Percentiles rank a stretch among this genome's conserved stretches.
phyloP scores from a whole-genome alignment of 129 eudicot genomes.

The Centella asiatica region DNA sequence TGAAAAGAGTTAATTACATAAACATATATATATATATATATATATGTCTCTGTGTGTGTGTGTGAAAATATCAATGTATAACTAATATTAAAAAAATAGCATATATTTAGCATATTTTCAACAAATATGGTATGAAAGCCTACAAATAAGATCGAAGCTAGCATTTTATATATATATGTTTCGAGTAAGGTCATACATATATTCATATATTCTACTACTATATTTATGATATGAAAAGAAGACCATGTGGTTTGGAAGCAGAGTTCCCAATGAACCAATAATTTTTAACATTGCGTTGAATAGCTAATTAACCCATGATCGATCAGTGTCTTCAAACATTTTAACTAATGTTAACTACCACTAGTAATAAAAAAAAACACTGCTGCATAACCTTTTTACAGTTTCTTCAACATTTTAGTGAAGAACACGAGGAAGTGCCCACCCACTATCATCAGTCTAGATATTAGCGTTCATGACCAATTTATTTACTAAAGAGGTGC shows the following conservation, averaged over 20 bases:
- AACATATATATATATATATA: not conserved
- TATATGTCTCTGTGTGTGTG: too few relatives aligned
- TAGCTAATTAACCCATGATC: too few relatives aligned
- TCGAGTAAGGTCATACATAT: too few relatives aligned
- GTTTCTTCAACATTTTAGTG: not conserved
- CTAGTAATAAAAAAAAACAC: not conserved
- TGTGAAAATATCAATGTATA: too few relatives aligned
- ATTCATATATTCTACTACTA: too few relatives aligned
- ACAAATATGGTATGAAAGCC: too few relatives aligned
- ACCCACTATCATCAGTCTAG: not conserved
- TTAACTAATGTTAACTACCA: not conserved
- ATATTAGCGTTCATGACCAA: not conserved
- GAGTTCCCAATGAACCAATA: constrained; percentile 7
- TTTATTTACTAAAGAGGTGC: not conserved
- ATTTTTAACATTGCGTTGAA: too few relatives aligned
- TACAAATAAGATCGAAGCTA: too few relatives aligned
- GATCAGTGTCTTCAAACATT: too few relatives aligned
- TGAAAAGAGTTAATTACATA: not conserved
- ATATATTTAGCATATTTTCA: too few relatives aligned
- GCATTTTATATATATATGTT: too few relatives aligned
- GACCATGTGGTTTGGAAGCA: constrained; percentile 1
- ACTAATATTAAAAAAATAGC: too few relatives aligned
- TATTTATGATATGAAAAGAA: not conserved
- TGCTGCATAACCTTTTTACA: not conserved
- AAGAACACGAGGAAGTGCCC: constrained; percentile 19